These are phyloP conservation scores for Soucietia sequanensis DNA, from an alignment of 805 yeast species.

Conservation along the genomic window DNA sequence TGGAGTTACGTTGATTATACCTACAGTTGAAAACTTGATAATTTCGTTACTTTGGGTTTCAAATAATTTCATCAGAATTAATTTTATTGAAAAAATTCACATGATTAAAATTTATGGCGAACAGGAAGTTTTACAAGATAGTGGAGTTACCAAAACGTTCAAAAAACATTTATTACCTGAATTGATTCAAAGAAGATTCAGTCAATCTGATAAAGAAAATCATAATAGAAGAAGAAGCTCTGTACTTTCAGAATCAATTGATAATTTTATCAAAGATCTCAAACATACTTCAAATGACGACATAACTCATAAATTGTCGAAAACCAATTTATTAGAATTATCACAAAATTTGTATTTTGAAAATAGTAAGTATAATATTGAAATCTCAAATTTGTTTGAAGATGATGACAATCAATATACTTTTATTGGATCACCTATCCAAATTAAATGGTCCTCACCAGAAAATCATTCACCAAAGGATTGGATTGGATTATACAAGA, in stretches of 20 bases:
- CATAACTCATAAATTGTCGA: slow-evolving; percentile 21
- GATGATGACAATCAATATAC: slow-evolving; percentile 12
- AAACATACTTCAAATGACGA: slow-evolving; percentile 23
- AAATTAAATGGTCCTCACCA: slow-evolving; percentile 56
- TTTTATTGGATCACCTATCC: slow-evolving; percentile 52
- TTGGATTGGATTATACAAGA: slow-evolving; percentile 77
- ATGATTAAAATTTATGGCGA: slow-evolving; percentile 76
- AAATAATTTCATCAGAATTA: slow-evolving; percentile 64
- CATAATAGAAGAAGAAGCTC: slow-evolving; percentile 22
- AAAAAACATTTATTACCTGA: slow-evolving; percentile 43
- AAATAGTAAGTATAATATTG: slow-evolving; percentile 32
- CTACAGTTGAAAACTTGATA: slow-evolving; percentile 52
- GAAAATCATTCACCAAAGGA: slow-evolving; percentile 48
- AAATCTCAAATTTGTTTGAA: slow-evolving; percentile 19
- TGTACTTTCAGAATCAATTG: slow-evolving; percentile 44
- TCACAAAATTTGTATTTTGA: slow-evolving; percentile 40
- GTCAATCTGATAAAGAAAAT: slow-evolving; percentile 13
- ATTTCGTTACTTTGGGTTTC: slow-evolving; percentile 57
- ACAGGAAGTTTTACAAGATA: slow-evolving; percentile 53
- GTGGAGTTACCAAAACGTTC: slow-evolving; percentile 45
- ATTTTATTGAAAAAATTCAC: slow-evolving; percentile 74
- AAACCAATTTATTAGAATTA: slow-evolving; percentile 36
- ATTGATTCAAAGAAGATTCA: slow-evolving; percentile 31
- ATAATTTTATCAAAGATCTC: slow-evolving; percentile 43
- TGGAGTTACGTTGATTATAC: slow-evolving; percentile 66